These are phyloP conservation scores for Hyphodiscus sp. DNA, from an alignment of 2,329 filamentous ascomycete species.

Conservation along the genomic window DNA sequence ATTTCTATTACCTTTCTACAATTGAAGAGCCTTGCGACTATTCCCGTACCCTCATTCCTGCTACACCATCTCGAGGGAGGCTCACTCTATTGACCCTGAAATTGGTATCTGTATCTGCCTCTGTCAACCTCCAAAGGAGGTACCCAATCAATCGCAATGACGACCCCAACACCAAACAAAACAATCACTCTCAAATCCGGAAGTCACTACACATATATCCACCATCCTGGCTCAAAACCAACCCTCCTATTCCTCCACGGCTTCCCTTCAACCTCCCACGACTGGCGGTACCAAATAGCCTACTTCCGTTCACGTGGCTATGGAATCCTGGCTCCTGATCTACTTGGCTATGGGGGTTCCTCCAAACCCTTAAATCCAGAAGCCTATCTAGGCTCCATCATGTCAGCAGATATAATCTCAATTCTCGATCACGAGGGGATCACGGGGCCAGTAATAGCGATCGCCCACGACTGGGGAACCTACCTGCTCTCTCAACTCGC, in stretches of 20 bases:
- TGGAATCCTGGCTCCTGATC: constrained; percentile 38
- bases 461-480: constrained; percentile 24
- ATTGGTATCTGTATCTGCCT: no score
- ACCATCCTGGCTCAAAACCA: not conserved
- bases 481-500: constrained; percentile 12
- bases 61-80: not conserved
- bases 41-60: not conserved
- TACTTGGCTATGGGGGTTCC: constrained; percentile 33
- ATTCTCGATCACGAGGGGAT: constrained; percentile 28
- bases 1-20: not conserved
- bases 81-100: not conserved
- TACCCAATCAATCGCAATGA: not conserved
- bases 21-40: not conserved
- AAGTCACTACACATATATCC: not conserved
- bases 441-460: constrained; percentile 6
- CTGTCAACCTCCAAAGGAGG: not conserved
- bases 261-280: constrained; percentile 39
- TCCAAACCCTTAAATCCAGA: not conserved
- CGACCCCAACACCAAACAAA: not conserved
- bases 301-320: constrained; percentile 30
- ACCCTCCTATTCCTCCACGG: constrained; percentile 41
- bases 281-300: constrained; percentile 32
- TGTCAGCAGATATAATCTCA: constrained; percentile 31
- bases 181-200: not conserved
- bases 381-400: constrained; percentile 6